Percentiles rank a stretch among this genome's conserved stretches.
Evolutionary conservation across 257 asterid genomes (phyloP).

Genomic region (Solanum boliviense): DNA sequence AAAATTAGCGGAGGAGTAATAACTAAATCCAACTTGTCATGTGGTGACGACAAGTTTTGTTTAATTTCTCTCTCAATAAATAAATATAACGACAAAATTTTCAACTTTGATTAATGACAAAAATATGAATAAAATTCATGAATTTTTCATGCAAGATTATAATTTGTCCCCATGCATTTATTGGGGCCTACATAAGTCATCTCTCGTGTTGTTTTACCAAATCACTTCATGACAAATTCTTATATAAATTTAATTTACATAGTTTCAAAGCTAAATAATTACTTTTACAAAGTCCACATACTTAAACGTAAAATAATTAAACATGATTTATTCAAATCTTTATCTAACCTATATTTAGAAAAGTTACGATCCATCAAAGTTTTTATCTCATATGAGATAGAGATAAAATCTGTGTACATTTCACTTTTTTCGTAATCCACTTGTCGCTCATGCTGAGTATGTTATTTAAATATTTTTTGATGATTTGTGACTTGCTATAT

Average conservation of each 20-base stretch:
- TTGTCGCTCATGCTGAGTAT: not conserved
- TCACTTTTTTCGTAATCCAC: too few species aligned
- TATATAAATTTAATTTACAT: not conserved
- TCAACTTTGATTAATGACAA: not conserved
- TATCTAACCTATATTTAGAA: not conserved
- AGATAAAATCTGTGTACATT: not conserved
- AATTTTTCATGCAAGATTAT: not conserved
- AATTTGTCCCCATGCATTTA: not conserved
- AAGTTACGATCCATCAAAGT: rapidly evolving
- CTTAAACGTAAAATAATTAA: not conserved
- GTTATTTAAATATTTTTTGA: not conserved
- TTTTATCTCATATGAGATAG: not conserved
- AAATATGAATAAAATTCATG: not conserved
- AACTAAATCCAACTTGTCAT: not conserved
- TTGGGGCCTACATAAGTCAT: not conserved
- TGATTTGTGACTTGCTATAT: not conserved
- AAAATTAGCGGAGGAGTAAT: not conserved
- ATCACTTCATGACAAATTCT: constrained; percentile 10
- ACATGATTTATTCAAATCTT: not conserved
- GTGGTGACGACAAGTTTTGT: not conserved
- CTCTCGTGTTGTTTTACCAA: constrained; percentile 7
- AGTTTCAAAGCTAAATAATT: not conserved
- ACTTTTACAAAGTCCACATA: not conserved
- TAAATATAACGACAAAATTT: not conserved
- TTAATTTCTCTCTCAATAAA: not conserved